phyloP scores from a whole-genome alignment of 2,329 filamentous ascomycete genomes.

The Sporothrix protearum region DNA sequence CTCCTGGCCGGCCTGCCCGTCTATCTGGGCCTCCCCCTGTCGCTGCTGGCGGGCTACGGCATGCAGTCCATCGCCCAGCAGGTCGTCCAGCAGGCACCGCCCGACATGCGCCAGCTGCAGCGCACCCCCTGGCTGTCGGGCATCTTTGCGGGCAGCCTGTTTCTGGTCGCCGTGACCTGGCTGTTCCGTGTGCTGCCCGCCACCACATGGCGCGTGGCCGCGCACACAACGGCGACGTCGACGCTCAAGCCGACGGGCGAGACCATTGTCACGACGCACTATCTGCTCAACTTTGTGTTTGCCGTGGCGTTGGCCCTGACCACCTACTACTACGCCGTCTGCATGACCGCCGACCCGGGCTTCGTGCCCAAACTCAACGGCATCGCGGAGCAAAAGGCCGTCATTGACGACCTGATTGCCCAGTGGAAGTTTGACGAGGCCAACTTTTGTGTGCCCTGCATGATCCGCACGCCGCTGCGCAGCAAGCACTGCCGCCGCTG shows the following conservation, averaged over 20 bases:
- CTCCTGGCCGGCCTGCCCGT: conserved; percentile 71
- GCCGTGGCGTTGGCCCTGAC: conserved; percentile 61
- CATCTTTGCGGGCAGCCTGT: conserved; percentile 84
- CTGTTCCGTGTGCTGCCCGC: conserved; percentile 63
- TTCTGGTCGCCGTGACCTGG: conserved; percentile 76
- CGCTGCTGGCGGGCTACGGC: conserved; percentile 61
- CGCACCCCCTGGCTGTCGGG: conserved; percentile 92
- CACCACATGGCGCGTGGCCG: conserved; percentile 34
- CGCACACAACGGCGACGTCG: not conserved
- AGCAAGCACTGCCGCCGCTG: conserved; percentile 96
- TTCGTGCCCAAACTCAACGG: conserved; percentile 89
- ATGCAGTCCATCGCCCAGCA: conserved; percentile 76
- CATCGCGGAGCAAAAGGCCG: conserved; percentile 81
- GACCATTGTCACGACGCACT: conserved; percentile 48
- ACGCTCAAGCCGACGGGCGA: not conserved
- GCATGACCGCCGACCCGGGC: conserved; percentile 86
- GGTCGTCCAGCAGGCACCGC: conserved; percentile 74
- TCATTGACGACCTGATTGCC: conserved; percentile 81
- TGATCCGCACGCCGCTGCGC: conserved; percentile 86
- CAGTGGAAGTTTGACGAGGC: conserved; percentile 88
- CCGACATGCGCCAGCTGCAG: conserved; percentile 85
- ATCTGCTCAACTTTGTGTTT: conserved; percentile 78
- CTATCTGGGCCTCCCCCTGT: conserved; percentile 70
- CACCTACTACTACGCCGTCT: conserved; percentile 79
- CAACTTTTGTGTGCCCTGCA: conserved; percentile 91